phyloP scores from a whole-genome alignment of 2,329 filamentous ascomycete genomes.

The Neofusicoccum laricinum region DNA sequence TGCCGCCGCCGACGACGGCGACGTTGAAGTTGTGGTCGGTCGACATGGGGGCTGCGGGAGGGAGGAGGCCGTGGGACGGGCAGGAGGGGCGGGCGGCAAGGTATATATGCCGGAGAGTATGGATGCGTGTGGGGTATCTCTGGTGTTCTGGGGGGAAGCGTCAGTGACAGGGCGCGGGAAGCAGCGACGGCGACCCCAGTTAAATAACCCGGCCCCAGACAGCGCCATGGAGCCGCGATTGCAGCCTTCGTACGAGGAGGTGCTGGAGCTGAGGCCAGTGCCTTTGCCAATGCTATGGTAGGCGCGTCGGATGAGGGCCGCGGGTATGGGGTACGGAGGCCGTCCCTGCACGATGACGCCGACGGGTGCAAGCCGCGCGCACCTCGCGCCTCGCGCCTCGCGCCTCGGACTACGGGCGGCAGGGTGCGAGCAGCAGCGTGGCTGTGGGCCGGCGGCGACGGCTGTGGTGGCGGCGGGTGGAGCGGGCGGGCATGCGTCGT shows the following conservation, averaged over 20 bases:
- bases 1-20: conserved; percentile 60
- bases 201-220: neutral
- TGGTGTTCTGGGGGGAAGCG: neutral
- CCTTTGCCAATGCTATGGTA: neutral
- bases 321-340: conserved; percentile 5
- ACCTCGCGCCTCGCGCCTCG: neutral
- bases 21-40: conserved; percentile 37
- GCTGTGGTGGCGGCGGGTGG: neutral
- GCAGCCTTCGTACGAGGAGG: conserved; percentile 4
- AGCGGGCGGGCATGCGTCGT: neutral
- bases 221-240: neutral
- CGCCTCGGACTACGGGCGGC: too few species aligned
- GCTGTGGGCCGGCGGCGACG: neutral
- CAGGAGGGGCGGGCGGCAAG: neutral
- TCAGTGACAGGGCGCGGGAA: neutral
- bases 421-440: neutral
- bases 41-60: neutral
- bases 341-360: conserved; percentile 4
- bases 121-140: neutral
- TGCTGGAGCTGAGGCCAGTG: neutral
- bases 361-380: neutral
- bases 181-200: neutral
- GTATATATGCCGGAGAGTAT: neutral
- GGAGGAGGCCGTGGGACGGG: neutral
- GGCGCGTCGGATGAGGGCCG: conserved; percentile 15